Base-by-base conservation (phyloP, 768 basidiomycete genomes). In the Tubosaeta sp. region DNA sequence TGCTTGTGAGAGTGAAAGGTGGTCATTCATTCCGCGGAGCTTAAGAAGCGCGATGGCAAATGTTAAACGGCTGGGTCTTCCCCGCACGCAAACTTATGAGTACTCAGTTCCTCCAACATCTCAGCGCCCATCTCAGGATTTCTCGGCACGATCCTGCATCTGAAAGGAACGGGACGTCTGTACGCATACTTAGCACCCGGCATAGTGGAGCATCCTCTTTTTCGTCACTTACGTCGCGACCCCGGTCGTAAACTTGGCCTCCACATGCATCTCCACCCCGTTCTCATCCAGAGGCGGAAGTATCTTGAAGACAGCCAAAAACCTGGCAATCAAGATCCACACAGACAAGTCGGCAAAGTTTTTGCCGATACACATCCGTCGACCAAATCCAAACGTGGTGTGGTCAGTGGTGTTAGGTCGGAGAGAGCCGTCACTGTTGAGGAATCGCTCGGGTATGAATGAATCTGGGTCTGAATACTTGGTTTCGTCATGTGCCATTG, bases 371-470 rank as follows among this genome's bases (percentile, higher is more conserved):
- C 61, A 65, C 37, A 56, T 56, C 37, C 64, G 60, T 22, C 62
- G 48, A 39, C 65, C 64, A 22, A 66, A 66, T 17, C 64, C 64
- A 31, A 59, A 65, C 7, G 46, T 51, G 22, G 59, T 39, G 39
- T 45, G 32, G 9, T 48, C 39, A 3, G 34, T 41, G 5, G 44
- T 42, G 39, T 56, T 50, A 3, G 47, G n/a, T 45, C 29, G 38
- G 19, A 11, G 50, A 11, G 54, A 35, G 3, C 54, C 50, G 6
- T 55, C 54, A 0, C 44, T 32, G 11, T 47, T 39, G 6, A 55
- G 29, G 35, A 47, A 55, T 19, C 54, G 54, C 33, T 52, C 50
- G 9, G 54, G 54, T 12, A 52, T 38, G 46, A 55, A 55, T 10
- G 7, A 4, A 7, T 47, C 14, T 10, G 50, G 39, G 35, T 55